Percentiles rank a stretch among this genome's conserved stretches.
phyloP scores from a whole-genome alignment of 208 protist genomes.

The Trypanosoma mega region DNA sequence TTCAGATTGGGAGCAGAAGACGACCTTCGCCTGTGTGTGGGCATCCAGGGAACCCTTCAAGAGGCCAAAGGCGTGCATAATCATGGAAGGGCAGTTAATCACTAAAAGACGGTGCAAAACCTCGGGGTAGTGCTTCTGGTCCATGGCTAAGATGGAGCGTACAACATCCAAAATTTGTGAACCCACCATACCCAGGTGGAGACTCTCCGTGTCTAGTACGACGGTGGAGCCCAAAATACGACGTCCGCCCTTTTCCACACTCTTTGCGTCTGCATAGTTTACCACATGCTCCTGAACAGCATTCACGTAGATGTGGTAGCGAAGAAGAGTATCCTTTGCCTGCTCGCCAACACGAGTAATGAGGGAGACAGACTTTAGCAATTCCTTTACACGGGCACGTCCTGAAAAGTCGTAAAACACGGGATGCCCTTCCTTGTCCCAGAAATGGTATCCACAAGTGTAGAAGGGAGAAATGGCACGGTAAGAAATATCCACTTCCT shows the following conservation, averaged over 20 bases:
- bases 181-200: constrained; percentile 56
- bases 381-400: constrained; percentile 27
- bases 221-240: constrained; percentile 67
- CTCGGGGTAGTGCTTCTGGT: constrained; percentile 80
- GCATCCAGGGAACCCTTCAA: constrained; percentile 63
- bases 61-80: constrained; percentile 48
- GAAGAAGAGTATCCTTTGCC: constrained; percentile 42
- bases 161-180: constrained; percentile 44
- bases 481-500: constrained; percentile 38
- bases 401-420: constrained; percentile 71
- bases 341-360: constrained; percentile 37
- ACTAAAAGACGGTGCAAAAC: constrained; percentile 72
- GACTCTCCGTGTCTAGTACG: constrained; percentile 52
- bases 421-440: constrained; percentile 74
- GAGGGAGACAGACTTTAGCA: constrained; percentile 33
- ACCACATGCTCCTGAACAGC: constrained; percentile 69
- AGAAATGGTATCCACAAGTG: constrained; percentile 67
- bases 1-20: constrained; percentile 60
- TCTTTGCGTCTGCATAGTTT: constrained; percentile 38
- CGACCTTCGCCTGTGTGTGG: constrained; percentile 60
- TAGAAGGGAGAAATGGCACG: constrained; percentile 47
- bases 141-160: constrained; percentile 49
- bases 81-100: constrained; percentile 57
- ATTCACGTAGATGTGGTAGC: constrained; percentile 79
- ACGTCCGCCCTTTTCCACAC: constrained; percentile 26